phyloP scores from a whole-genome alignment of 768 basidiomycete species.

The Cystofilobasidium capitatum region DNA sequence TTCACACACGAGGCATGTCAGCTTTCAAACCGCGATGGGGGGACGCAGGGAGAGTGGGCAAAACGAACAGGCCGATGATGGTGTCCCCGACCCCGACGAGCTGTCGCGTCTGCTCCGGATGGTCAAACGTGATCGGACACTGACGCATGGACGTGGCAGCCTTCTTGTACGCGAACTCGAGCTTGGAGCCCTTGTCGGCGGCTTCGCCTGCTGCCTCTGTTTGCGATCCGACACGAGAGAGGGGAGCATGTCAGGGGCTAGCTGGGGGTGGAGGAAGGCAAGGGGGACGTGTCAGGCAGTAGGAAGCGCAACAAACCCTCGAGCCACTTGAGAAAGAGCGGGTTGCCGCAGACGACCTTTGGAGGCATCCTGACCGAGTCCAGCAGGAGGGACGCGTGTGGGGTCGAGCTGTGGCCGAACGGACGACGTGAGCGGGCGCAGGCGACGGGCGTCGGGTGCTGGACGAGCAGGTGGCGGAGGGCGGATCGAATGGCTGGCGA shows the following conservation, averaged over 20 bases:
- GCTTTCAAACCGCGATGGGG: no score
- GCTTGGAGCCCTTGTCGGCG: constrained; percentile 10
- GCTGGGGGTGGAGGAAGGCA: not conserved
- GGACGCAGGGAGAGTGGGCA: not conserved
- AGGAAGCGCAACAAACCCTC: constrained; percentile 10
- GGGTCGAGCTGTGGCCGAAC: not conserved
- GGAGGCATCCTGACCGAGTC: not conserved
- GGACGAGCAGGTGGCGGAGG: no score
- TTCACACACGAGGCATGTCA: not conserved
- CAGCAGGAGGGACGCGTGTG: not conserved
- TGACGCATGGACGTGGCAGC: constrained; percentile 6
- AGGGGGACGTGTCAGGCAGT: no score
- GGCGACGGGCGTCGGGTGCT: no score
- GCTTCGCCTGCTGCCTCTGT: constrained; percentile 14
- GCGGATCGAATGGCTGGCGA: no score
- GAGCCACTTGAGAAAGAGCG: constrained; percentile 19
- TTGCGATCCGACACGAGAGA: not conserved
- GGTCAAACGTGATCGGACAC: constrained; percentile 2
- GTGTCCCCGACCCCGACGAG: constrained; percentile 12
- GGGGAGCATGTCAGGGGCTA: not conserved
- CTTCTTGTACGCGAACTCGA: constrained; percentile 4
- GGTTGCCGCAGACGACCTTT: constrained; percentile 1
- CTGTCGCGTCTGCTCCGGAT: not conserved
- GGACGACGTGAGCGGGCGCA: no score
- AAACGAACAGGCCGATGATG: constrained; percentile 11